Percentiles rank a stretch among this genome's conserved stretches.
Evolutionary conservation across 768 basidiomycete genomes (phyloP).

Genomic region (Boletus tomentosulus): DNA sequence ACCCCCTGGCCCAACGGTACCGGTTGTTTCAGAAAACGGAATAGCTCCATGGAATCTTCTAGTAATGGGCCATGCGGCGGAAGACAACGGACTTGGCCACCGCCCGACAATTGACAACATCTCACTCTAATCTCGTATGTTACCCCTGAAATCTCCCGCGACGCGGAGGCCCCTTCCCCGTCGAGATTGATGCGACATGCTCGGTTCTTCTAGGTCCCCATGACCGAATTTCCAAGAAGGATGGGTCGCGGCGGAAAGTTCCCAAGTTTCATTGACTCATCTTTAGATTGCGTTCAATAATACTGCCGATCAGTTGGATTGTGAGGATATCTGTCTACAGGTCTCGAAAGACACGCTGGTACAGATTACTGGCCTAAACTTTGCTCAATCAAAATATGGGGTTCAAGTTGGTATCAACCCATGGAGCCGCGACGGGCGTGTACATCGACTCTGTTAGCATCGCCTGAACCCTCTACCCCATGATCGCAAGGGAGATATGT

Average conservation of each 20-base stretch:
- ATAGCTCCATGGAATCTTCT: neutral
- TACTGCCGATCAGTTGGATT: neutral
- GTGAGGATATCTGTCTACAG: neutral
- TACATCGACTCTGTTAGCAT: neutral
- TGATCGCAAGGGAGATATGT: neutral
- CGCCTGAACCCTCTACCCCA: neutral
- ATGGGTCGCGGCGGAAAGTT: neutral
- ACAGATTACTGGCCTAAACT: too few relatives aligned
- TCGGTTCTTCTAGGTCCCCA: constrained; percentile 7
- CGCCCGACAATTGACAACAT: neutral
- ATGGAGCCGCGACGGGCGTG: too few relatives aligned
- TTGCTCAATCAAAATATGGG: too few relatives aligned
- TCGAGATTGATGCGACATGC: constrained; percentile 13
- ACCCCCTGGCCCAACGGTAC: neutral
- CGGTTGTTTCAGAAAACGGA: neutral
- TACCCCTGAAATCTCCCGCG: neutral
- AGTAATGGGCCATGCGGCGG: neutral
- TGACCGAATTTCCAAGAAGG: neutral
- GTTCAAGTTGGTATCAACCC: too few relatives aligned
- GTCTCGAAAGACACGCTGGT: neutral
- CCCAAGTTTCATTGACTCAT: neutral
- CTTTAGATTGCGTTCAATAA: neutral
- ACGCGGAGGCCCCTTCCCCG: neutral
- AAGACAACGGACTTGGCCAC: neutral
- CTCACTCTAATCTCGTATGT: neutral